phyloP scores from a whole-genome alignment of 2,329 filamentous ascomycete species.

The Lasiodiplodia sp. region DNA sequence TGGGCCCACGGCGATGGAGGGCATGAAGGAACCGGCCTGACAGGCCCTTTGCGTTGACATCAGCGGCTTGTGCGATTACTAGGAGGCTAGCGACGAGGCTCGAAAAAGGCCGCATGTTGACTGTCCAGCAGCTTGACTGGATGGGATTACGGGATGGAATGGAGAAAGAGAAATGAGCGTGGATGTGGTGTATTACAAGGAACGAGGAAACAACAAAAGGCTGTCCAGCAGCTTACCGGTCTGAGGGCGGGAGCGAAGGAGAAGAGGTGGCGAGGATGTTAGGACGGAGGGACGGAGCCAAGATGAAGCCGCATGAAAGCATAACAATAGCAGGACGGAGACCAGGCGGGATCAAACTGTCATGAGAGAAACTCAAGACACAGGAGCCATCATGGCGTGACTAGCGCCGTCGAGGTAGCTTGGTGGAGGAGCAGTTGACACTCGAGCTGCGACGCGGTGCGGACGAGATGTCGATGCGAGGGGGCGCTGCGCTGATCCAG shows the following conservation, averaged over 20 bases:
- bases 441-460: slow-evolving; percentile 24
- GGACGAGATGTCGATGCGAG: slow-evolving; percentile 15
- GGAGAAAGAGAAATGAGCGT: slow-evolving; percentile 39
- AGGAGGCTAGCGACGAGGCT: slow-evolving; percentile 41
- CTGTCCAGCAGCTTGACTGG: slow-evolving; percentile 12
- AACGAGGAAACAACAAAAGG: slow-evolving; percentile 18
- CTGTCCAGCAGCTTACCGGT: slow-evolving; percentile 28
- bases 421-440: slow-evolving; percentile 21
- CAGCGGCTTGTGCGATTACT: slow-evolving; percentile 38
- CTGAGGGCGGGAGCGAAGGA: slow-evolving; percentile 7
- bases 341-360: slow-evolving; percentile 14
- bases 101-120: slow-evolving; percentile 43
- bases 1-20: slow-evolving; percentile 41
- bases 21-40: slow-evolving; percentile 31
- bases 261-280: slow-evolving; percentile 12
- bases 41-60: slow-evolving; percentile 13
- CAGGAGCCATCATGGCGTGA: slow-evolving; percentile 29
- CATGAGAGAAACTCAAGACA: slow-evolving; percentile 24
- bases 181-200: slow-evolving; percentile 43
- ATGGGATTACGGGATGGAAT: slow-evolving; percentile 14
- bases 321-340: slow-evolving; percentile 17
- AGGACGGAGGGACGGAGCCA: slow-evolving; percentile 17
- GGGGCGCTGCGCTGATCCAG: slow-evolving; percentile 16
- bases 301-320: slow-evolving; percentile 23
- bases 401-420: slow-evolving; percentile 13